Base-by-base conservation (phyloP, 768 basidiomycete species). In the Suillus subaureus region DNA sequence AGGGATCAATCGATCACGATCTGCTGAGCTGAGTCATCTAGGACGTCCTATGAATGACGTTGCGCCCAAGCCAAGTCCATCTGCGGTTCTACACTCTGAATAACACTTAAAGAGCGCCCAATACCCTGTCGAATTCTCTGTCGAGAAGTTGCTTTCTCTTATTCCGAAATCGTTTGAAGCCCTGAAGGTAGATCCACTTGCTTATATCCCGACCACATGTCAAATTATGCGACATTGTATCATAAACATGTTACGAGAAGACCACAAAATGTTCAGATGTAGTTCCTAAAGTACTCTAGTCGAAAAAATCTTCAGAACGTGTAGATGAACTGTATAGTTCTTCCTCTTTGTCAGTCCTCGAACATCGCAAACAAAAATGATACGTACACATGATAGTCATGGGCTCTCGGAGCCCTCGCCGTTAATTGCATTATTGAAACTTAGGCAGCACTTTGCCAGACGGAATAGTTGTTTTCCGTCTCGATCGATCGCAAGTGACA, bases 401-500 rank as follows among this genome's bases (percentile, higher is more conserved):
- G 2, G 16, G 6, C 23, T 58, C 26, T 23, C 37, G 6, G 35
- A 26, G 16, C 39, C 57, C 37, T 58, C 57, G 39, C 71, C 70
- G n/a, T 26, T 58, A 21, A 76, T 16, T 9, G 40, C 65, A 33
- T 35, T 63, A 43, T 66, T 73, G 4, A 75, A 70, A 33, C 72
- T 68, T 47, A 75, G 62, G 43, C 73, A 73, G 52, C 52, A 60
- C 47, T 15, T 45, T 12, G 73, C 73, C 2, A 76, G 66, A 15
- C 63, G 63, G 4, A 73, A 64, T 40, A 76, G 35, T 1, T 52
- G 43, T 39, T 69, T 62, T 16, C 73, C 73, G 23, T 76, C 69
- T 18, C 73, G 68, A 40, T 72, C 60, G 1, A 74, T 71, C 5
- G 71, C 73, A 37, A 35, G 52, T 39, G 69, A 61, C 61, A 74